Evolutionary conservation across 306 rosid genomes (phyloP).

Genomic region (Rosa persica): DNA sequence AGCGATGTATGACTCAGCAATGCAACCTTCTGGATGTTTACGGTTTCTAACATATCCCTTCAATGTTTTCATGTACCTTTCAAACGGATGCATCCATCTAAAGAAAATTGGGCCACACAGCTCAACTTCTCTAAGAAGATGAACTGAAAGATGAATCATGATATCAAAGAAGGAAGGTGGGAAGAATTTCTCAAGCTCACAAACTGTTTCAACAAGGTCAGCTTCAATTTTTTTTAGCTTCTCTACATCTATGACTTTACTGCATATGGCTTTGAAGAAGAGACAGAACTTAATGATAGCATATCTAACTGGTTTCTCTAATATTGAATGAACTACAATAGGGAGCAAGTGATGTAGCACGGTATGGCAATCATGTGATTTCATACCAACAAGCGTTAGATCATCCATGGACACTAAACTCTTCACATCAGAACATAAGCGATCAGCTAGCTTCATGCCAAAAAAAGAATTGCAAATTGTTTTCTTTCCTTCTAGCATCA

Average conservation of each 20-base stretch:
- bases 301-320: too few species aligned
- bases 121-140: neutral
- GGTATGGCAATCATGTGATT: too few species aligned
- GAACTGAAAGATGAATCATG: neutral
- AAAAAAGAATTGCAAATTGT: neutral
- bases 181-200: neutral
- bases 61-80: neutral
- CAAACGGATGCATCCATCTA: slow-evolving; percentile 7
- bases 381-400: too few species aligned
- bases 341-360: too few species aligned
- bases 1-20: too few species aligned
- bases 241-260: neutral
- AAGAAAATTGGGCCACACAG: neutral
- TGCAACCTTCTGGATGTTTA: too few species aligned
- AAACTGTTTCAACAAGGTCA: neutral
- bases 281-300: neutral
- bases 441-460: neutral
- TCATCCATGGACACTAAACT: neutral
- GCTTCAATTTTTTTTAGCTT: neutral
- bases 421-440: neutral
- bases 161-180: neutral
- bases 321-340: too few species aligned
- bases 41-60: too few species aligned
- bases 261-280: neutral
- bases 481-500: neutral